These are phyloP conservation scores for Cordyceps cicadae DNA, from an alignment of 2,329 filamentous ascomycete species.

Conservation along the genomic window DNA sequence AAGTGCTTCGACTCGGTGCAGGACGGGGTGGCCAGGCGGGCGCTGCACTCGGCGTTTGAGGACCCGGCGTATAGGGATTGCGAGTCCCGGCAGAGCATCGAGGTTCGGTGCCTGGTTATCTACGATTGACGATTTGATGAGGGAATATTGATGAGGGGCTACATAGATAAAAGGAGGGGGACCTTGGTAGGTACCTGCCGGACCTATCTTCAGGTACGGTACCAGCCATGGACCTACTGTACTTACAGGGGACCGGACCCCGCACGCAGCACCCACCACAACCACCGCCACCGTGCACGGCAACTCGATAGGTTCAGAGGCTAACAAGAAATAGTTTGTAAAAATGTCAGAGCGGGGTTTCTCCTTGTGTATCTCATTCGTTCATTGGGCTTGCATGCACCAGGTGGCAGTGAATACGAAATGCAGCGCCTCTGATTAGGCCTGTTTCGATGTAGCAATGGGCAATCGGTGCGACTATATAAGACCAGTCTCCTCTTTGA, in stretches of 20 bases:
- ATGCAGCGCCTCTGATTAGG: not conserved
- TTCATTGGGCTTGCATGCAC: not conserved
- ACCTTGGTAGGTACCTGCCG: too few relatives aligned
- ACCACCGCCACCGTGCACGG: not conserved
- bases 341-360: constrained; percentile 10
- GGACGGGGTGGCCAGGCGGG: constrained; percentile 40
- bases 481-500: not conserved
- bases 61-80: constrained; percentile 44
- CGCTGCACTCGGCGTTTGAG: constrained; percentile 47
- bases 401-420: not conserved
- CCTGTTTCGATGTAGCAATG: not conserved
- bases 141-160: not conserved
- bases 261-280: not conserved
- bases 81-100: constrained; percentile 53
- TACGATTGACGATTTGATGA: constrained; percentile 25
- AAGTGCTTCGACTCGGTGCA: constrained; percentile 55
- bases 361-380: constrained; percentile 1
- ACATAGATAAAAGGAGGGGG: not conserved
- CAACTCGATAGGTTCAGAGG: not conserved
- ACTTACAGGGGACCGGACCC: not conserved
- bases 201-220: too few relatives aligned
- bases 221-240: too few relatives aligned
- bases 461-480: not conserved
- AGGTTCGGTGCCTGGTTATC: constrained; percentile 55
- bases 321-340: not conserved